Evolutionary conservation across 805 yeast species (phyloP).

Genomic region (Millerozyma miso): DNA sequence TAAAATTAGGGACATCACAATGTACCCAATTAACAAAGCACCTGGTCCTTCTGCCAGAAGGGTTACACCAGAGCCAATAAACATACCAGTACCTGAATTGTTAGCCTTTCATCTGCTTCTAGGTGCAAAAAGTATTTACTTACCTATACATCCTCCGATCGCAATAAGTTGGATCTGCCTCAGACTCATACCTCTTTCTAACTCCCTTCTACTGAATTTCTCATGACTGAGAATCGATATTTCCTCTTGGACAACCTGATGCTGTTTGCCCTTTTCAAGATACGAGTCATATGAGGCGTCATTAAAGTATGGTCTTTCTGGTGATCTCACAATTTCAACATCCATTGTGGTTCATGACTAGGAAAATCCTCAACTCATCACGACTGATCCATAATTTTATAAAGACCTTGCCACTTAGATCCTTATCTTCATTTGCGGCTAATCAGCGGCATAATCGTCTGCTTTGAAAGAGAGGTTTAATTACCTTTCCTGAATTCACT

Average conservation of each 20-base stretch:
- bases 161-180: conserved; percentile 72
- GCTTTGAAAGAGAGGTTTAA: neutral
- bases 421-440: neutral
- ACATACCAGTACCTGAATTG: conserved; percentile 52
- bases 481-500: neutral
- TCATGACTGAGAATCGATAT: neutral
- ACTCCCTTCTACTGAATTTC: conserved; percentile 14
- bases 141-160: conserved; percentile 81
- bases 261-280: neutral
- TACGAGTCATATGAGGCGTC: neutral
- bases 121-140: conserved; percentile 27
- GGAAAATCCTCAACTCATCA: neutral
- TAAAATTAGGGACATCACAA: conserved; percentile 16
- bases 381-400: neutral
- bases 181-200: conserved; percentile 36
- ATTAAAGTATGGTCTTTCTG: neutral
- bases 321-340: neutral
- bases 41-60: conserved; percentile 61
- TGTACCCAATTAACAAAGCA: conserved; percentile 42
- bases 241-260: neutral
- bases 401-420: neutral
- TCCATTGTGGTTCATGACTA: neutral
- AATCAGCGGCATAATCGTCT: neutral
- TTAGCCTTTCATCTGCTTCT: neutral
- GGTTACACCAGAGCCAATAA: conserved; percentile 60